Conservation (phyloP, 2,329 filamentous ascomycete species). For the Aspergillus hiratsukae region DNA sequence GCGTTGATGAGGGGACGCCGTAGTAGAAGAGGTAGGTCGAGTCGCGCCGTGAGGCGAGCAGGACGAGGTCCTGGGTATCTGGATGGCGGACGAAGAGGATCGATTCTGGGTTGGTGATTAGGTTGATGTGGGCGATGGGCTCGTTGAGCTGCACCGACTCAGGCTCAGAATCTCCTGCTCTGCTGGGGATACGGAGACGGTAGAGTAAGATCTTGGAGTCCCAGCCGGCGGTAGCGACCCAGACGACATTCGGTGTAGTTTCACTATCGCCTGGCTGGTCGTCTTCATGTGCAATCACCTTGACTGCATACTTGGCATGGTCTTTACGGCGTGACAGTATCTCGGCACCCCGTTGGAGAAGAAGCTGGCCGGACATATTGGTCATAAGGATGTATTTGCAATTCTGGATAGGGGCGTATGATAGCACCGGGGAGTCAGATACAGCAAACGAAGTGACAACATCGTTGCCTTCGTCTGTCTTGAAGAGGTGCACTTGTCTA, state of each 20-base stretch:
- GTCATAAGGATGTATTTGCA: conserved; percentile 46
- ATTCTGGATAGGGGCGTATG: conserved; percentile 41
- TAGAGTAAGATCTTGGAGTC: conserved; percentile 56
- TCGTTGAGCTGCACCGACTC: conserved; percentile 20
- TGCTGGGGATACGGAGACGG: conserved; percentile 15
- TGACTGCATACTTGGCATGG: conserved; percentile 57
- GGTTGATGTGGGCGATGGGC: conserved; percentile 24
- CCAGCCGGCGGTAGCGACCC: conserved; percentile 59
- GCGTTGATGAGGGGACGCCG: conserved; percentile 15
- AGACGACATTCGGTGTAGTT: conserved; percentile 18
- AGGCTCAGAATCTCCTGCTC: conserved; percentile 1
- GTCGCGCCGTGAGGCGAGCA: conserved; percentile 54
- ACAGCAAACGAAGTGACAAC: conserved; percentile 21
- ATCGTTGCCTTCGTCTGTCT: conserved; percentile 17
- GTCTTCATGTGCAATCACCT: conserved; percentile 40
- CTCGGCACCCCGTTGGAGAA: conserved; percentile 43
- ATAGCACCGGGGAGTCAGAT: conserved; percentile 48
- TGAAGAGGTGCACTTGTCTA: conserved; percentile 46
- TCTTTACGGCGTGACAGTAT: conserved; percentile 50
- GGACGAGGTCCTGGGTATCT: conserved; percentile 43
- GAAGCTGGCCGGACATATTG: conserved; percentile 57
- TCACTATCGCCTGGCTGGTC: conserved; percentile 7
- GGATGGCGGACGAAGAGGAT: conserved; percentile 51
- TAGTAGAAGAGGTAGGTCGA: conserved; percentile 59
- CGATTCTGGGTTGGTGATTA: conserved; percentile 54